These are phyloP conservation scores for Cladosporium velox DNA, from an alignment of 2,329 filamentous ascomycete genomes.

Conservation along the genomic window DNA sequence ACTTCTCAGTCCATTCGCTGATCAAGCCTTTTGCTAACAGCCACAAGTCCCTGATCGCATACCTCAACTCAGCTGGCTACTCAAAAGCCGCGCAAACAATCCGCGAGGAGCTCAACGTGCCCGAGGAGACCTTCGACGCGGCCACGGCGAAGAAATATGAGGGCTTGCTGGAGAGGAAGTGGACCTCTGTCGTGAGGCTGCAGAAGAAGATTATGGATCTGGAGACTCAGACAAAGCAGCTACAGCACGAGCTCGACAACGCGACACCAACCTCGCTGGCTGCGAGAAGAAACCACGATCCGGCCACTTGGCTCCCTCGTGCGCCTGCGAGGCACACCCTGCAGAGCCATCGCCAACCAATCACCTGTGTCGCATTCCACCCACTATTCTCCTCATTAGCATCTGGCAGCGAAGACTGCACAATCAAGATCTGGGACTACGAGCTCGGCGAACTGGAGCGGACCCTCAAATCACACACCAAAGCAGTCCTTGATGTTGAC, in stretches of 20 bases:
- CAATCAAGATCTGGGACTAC: conserved; percentile 98
- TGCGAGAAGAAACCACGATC: conserved; percentile 79
- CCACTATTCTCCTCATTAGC: conserved; percentile 88
- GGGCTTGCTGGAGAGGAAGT: conserved; percentile 93
- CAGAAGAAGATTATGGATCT: conserved; percentile 99
- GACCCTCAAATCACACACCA: conserved; percentile 90
- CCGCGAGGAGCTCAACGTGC: conserved; percentile 73
- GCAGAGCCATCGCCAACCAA: conserved; percentile 76
- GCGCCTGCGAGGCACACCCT: conserved; percentile 78
- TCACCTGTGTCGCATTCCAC: conserved; percentile 90
- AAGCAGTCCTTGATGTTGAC: conserved; percentile 83
- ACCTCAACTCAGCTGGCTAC: conserved; percentile 74
- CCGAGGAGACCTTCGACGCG: conserved; percentile 69
- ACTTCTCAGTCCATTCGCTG: conserved; percentile 30
- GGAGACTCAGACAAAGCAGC: conserved; percentile 68
- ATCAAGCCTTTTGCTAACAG: conserved; percentile 51
- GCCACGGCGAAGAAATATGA: conserved; percentile 91
- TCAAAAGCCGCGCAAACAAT: conserved; percentile 69
- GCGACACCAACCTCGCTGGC: conserved; percentile 74
- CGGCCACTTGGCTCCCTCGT: conserved; percentile 81
- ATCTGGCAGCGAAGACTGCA: conserved; percentile 87
- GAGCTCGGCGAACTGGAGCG: conserved; percentile 86
- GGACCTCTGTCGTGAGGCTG: conserved; percentile 90
- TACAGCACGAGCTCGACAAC: conserved; percentile 83
- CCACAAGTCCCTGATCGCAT: conserved; percentile 92